phyloP scores from a whole-genome alignment of 1,284 basidiomycete species.

The Vanrija pseudolonga region DNA sequence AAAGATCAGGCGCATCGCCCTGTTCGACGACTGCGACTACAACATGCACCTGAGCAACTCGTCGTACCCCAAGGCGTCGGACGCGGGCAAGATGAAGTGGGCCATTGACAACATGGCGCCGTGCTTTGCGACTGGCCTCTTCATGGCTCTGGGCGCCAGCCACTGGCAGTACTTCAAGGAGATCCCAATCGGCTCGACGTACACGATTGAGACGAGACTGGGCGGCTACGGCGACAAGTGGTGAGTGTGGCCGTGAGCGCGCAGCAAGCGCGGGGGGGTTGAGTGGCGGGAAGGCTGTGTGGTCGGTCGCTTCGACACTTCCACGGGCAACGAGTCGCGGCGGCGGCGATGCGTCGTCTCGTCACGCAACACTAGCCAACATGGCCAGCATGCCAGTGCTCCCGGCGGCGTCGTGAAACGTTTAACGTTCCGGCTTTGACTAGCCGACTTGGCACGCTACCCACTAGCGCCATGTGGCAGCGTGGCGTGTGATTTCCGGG shows the following conservation, averaged over 20 bases:
- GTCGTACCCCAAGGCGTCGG: conserved; percentile 52
- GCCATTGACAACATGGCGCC: conserved; percentile 59
- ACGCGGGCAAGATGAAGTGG: conserved; percentile 54
- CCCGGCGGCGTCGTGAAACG: no score
- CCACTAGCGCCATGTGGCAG: neutral
- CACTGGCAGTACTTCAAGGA: conserved; percentile 73
- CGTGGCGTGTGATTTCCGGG: neutral
- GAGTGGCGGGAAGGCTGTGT: no score
- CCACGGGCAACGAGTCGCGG: neutral
- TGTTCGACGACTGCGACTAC: conserved; percentile 48
- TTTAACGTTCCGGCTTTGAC: neutral
- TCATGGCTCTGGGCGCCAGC: conserved; percentile 67
- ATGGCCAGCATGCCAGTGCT: no score
- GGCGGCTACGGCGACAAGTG: conserved; percentile 82
- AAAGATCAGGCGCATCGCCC: conserved; percentile 29
- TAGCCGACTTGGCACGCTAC: neutral
- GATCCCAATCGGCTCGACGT: conserved; percentile 67
- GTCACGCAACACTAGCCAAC: no score
- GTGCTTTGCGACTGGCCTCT: conserved; percentile 62
- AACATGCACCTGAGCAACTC: conserved; percentile 49
- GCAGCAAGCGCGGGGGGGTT: no score
- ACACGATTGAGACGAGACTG: conserved; percentile 65
- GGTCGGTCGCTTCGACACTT: no score
- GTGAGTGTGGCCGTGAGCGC: conserved; percentile 52
- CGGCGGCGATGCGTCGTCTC: neutral